phyloP scores from a whole-genome alignment of 208 protist genomes.

The Acanthamoeba lugdunensis region DNA sequence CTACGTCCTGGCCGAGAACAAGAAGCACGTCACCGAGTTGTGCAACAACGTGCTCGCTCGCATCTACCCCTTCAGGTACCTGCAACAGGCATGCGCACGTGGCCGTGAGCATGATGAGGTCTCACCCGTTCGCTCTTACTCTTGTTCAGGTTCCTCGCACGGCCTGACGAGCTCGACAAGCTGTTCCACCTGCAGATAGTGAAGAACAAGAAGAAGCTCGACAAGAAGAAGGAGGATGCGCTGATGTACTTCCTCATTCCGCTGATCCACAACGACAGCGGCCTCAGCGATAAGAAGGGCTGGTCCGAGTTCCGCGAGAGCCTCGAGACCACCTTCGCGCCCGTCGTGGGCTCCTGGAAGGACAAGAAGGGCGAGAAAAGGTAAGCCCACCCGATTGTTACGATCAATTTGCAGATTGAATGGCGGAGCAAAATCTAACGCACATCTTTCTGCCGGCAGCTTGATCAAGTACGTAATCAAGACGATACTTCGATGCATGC shows the following conservation, averaged over 20 bases:
- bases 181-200: slow-evolving; percentile 50
- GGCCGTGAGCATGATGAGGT: background rate
- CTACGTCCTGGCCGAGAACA: slow-evolving; percentile 5
- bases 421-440: background rate
- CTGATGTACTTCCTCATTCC: slow-evolving; percentile 61
- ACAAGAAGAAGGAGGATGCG: slow-evolving; percentile 50
- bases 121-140: background rate
- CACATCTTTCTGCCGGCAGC: background rate
- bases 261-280: slow-evolving; percentile 43
- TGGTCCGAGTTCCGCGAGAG: slow-evolving; percentile 54
- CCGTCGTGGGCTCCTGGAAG: slow-evolving; percentile 63
- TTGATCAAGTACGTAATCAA: slow-evolving; percentile 62
- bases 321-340: slow-evolving; percentile 44
- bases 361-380: slow-evolving; percentile 73
- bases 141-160: slow-evolving; percentile 26
- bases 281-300: slow-evolving; percentile 22
- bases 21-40: slow-evolving; percentile 11
- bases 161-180: slow-evolving; percentile 53
- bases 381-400: too few species aligned
- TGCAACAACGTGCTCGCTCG: slow-evolving; percentile 52
- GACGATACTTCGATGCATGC: slow-evolving; percentile 63
- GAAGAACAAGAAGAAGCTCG: slow-evolving; percentile 70
- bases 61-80: slow-evolving; percentile 60
- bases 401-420: too few species aligned
- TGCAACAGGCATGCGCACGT: background rate